Conservation (phyloP, 2,329 filamentous ascomycete species). For the Fusarium temperatum region DNA sequence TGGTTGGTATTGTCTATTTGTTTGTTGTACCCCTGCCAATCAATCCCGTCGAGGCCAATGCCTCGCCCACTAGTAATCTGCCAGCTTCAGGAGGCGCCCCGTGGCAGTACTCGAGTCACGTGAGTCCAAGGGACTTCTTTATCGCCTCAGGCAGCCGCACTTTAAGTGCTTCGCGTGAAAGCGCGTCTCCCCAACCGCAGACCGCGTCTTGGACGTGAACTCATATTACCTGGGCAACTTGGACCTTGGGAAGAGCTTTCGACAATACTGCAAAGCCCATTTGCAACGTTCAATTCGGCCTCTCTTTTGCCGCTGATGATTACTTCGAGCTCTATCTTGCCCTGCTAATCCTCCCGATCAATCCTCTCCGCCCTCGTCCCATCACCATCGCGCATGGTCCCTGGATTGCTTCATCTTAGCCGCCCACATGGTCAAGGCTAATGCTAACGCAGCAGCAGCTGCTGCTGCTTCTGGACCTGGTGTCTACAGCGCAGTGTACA, state of each 20-base stretch:
- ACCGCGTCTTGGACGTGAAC: constrained; percentile 52
- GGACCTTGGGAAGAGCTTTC: constrained; percentile 37
- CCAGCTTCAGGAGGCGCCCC: constrained; percentile 40
- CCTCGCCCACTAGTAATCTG: constrained; percentile 40
- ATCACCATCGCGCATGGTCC: constrained; percentile 27
- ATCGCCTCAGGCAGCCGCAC: constrained; percentile 49
- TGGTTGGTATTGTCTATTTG: constrained; percentile 36
- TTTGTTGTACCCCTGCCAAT: constrained; percentile 36
- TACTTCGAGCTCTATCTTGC: not conserved
- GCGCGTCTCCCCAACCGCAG: constrained; percentile 47
- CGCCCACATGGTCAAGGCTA: constrained; percentile 59
- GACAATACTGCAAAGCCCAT: constrained; percentile 13
- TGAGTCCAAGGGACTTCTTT: constrained; percentile 27
- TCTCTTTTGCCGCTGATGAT: constrained; percentile 7
- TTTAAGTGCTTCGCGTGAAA: constrained; percentile 51
- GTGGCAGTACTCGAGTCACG: constrained; percentile 44
- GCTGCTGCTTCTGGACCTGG: constrained; percentile 57
- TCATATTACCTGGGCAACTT: constrained; percentile 42
- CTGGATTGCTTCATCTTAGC: constrained; percentile 33
- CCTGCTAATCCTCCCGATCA: not conserved
- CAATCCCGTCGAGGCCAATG: constrained; percentile 12
- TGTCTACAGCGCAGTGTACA: constrained; percentile 75
- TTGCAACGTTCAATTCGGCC: constrained; percentile 21
- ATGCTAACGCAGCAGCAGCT: constrained; percentile 42
- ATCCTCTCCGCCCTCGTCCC: not conserved